Evolutionary conservation across 441 rosid species (phyloP).

Genomic region (Melastoma candidum): DNA sequence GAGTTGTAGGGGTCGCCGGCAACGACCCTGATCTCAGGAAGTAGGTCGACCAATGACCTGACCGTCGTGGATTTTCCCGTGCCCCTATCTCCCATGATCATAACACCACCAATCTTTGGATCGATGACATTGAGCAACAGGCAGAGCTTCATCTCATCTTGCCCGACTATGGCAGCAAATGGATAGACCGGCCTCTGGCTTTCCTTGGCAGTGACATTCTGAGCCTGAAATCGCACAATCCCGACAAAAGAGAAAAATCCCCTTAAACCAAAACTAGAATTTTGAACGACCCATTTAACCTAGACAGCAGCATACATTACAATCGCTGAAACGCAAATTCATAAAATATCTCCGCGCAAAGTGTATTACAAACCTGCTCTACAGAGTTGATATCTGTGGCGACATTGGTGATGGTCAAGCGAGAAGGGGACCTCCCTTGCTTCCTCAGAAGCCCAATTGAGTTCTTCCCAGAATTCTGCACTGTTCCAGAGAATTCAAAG

Average conservation of each 20-base stretch:
- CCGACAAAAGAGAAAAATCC: too few relatives aligned
- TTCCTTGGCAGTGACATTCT: slow-evolving; percentile 46
- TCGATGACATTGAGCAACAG: slow-evolving; percentile 85
- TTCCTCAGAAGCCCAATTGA: slow-evolving; percentile 32
- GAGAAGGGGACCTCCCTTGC: slow-evolving; percentile 46
- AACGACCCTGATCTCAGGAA: slow-evolving; percentile 75
- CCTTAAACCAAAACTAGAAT: slow-evolving; percentile 8
- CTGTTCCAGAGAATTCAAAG: slow-evolving; percentile 24
- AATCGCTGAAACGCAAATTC: background rate
- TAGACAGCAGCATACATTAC: background rate
- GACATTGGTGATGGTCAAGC: slow-evolving; percentile 51
- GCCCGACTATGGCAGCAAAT: slow-evolving; percentile 91
- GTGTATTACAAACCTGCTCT: slow-evolving; percentile 38
- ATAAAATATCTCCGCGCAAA: background rate
- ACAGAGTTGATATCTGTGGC: slow-evolving; percentile 68
- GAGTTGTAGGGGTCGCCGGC: slow-evolving; percentile 83
- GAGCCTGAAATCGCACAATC: slow-evolving; percentile 21
- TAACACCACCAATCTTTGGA: slow-evolving; percentile 93
- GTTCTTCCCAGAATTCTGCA: slow-evolving; percentile 37
- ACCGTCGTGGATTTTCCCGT: slow-evolving; percentile 90
- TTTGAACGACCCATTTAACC: slow-evolving; percentile 10
- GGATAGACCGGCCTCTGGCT: slow-evolving; percentile 85
- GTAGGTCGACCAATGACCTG: slow-evolving; percentile 77
- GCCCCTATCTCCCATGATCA: slow-evolving; percentile 98
- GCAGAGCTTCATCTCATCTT: slow-evolving; percentile 95